phyloP scores from a whole-genome alignment of 2,329 filamentous ascomycete genomes.

The Simplicillium sp. region DNA sequence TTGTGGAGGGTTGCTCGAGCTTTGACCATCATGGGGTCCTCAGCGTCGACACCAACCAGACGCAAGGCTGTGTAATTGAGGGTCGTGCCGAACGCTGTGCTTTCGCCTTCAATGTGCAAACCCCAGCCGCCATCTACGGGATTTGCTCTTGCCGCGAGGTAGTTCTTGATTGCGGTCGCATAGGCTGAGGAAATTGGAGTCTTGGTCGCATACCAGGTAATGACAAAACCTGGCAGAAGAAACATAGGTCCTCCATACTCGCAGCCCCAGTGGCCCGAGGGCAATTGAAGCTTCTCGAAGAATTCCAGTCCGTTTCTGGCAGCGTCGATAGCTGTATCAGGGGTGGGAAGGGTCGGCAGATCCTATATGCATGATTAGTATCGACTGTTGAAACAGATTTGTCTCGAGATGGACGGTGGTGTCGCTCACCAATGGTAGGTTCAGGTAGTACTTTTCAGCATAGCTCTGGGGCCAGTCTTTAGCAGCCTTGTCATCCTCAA shows the following conservation, averaged over 20 bases:
- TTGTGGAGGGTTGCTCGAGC: constrained; percentile 75
- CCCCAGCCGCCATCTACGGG: constrained; percentile 95
- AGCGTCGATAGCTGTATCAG: constrained; percentile 65
- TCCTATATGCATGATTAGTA: constrained; percentile 37
- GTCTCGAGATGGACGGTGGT: too few relatives aligned
- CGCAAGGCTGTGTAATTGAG: constrained; percentile 82
- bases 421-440: constrained; percentile 59
- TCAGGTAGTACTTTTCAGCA: constrained; percentile 85
- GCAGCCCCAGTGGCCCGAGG: constrained; percentile 88
- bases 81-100: constrained; percentile 79
- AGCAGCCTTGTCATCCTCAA: constrained; percentile 61
- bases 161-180: constrained; percentile 83
- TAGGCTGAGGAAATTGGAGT: constrained; percentile 75
- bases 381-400: not conserved
- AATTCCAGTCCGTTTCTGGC: constrained; percentile 78
- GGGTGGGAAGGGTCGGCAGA: constrained; percentile 59
- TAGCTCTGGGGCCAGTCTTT: constrained; percentile 75
- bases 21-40: constrained; percentile 77
- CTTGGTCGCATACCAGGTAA: constrained; percentile 81
- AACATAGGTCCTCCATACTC: constrained; percentile 99
- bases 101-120: constrained; percentile 87
- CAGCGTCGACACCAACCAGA: constrained; percentile 71
- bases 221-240: constrained; percentile 73
- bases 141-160: constrained; percentile 77
- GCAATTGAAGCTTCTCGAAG: constrained; percentile 81